Conservation (phyloP, 805 yeast species). For the Yarrowia sp. region DNA sequence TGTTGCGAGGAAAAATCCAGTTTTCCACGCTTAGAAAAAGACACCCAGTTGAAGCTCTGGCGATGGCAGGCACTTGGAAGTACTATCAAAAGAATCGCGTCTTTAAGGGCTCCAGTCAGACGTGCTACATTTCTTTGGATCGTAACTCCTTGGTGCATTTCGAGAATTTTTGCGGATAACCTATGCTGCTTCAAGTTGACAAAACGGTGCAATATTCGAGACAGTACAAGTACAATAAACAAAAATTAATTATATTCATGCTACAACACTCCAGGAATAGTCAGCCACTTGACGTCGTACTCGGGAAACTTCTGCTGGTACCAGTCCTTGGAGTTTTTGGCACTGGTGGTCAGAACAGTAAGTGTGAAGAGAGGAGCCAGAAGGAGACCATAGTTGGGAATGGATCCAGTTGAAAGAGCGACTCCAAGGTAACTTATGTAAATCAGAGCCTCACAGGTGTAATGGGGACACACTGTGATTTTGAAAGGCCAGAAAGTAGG, state of each 20-base stretch:
- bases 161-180: too few species aligned
- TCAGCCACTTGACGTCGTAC: not conserved
- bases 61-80: too few species aligned
- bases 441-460: not conserved
- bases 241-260: not conserved
- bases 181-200: too few species aligned
- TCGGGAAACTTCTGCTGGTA: slow-evolving; percentile 7
- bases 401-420: not conserved
- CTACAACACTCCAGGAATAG: not conserved
- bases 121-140: too few species aligned
- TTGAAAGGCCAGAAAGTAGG: slow-evolving; percentile 11
- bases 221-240: too few species aligned
- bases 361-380: not conserved
- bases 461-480: slow-evolving; percentile 19
- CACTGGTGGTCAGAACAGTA: not conserved
- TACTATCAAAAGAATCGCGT: too few species aligned
- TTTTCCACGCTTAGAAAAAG: too few species aligned
- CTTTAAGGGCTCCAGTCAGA: too few species aligned
- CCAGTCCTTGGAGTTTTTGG: slow-evolving; percentile 3
- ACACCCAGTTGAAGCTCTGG: too few species aligned
- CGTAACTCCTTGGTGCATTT: too few species aligned
- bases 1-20: too few species aligned
- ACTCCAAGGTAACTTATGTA: not conserved
- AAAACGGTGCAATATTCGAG: too few species aligned
- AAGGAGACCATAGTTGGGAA: not conserved